Conservation (phyloP, 495 filamentous ascomycete genomes). For the Viridothelium virens region DNA sequence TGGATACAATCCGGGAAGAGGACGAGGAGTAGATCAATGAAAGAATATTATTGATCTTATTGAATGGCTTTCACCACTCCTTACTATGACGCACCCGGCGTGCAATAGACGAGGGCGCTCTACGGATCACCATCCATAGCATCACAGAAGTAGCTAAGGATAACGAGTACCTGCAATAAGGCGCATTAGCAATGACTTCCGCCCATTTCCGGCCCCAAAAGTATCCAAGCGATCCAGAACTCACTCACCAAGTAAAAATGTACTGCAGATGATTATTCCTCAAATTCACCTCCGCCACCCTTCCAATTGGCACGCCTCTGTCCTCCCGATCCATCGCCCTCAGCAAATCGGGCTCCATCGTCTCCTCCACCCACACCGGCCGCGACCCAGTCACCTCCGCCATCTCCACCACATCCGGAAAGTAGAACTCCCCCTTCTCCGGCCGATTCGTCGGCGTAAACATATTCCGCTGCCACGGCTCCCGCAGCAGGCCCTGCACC, state of each 20-base stretch:
- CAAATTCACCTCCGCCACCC: slow-evolving; percentile 82
- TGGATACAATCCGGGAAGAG: slow-evolving; percentile 31
- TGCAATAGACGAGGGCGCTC: slow-evolving; percentile 64
- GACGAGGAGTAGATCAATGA: slow-evolving; percentile 14
- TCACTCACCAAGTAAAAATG: slow-evolving; percentile 88
- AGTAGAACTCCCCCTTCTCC: slow-evolving; percentile 78
- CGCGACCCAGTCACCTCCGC: slow-evolving; percentile 75
- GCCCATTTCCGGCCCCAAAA: neutral
- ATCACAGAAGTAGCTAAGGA: slow-evolving; percentile 82
- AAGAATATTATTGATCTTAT: neutral
- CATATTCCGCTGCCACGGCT: slow-evolving; percentile 94
- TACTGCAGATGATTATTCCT: slow-evolving; percentile 92
- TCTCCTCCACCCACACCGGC: slow-evolving; percentile 92
- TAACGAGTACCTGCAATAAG: slow-evolving; percentile 70
- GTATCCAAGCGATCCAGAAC: neutral
- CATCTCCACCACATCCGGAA: slow-evolving; percentile 91
- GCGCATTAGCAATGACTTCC: neutral
- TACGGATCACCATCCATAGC: slow-evolving; percentile 87
- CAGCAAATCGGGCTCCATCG: slow-evolving; percentile 77
- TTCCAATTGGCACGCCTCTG: slow-evolving; percentile 87
- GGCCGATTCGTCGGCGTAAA: slow-evolving; percentile 89
- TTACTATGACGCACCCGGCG: slow-evolving; percentile 72
- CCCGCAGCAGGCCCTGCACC: slow-evolving; percentile 74
- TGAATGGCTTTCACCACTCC: slow-evolving; percentile 53
- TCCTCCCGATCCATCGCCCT: slow-evolving; percentile 59